Evolutionary conservation across 345 rosid species (phyloP), one percentile per base, ranked within the genome.

Genomic region (Aquilaria yunnanensis): DNA sequence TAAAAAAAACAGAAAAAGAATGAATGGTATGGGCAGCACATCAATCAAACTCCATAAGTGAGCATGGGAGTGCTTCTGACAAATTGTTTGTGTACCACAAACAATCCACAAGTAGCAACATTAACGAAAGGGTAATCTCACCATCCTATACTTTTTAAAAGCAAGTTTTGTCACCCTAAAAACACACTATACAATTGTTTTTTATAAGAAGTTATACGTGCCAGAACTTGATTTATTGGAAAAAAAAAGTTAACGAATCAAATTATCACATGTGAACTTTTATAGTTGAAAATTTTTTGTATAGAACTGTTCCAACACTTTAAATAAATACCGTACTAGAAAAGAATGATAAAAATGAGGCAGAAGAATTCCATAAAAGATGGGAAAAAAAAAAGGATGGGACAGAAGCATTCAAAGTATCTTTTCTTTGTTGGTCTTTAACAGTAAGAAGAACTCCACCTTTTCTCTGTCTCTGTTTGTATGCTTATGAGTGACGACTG

Each of bases 21-120:
- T 29, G 30, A 30, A 23, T 12, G 12, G 65, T 12, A 34, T 62
- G 65, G 43, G 37, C 23, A 33, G 57, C 33, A 51, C 23, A 12
- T 41, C 67, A 63, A 51, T 57, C 67, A 54, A 43, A 63, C 32
- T 43, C 59, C 59, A 43, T 63, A 43, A 63, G 67, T 54, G 67
- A 63, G 67, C 59, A 63, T 63, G 67, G 67, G 31, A 63, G 65
- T 53, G 9, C 5, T 4, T 54, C 67, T 63, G 59, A 63, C 66
- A 53, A 8, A 37, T 53, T 23, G 43, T 3, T 37, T 37, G 43
- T 37, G 43, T 37, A 37, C 43, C 43, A 3, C 43, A 37, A 37
- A 37, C 43, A 23, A 37, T 37, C 8, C 43, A 37, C 43, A 37
- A 37, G 7, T 37, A 37, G 34, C 41, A 29, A 3, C 45, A 52